Evolutionary conservation across 306 rosid genomes (phyloP).

Genomic region (Cucurbita ficifolia): DNA sequence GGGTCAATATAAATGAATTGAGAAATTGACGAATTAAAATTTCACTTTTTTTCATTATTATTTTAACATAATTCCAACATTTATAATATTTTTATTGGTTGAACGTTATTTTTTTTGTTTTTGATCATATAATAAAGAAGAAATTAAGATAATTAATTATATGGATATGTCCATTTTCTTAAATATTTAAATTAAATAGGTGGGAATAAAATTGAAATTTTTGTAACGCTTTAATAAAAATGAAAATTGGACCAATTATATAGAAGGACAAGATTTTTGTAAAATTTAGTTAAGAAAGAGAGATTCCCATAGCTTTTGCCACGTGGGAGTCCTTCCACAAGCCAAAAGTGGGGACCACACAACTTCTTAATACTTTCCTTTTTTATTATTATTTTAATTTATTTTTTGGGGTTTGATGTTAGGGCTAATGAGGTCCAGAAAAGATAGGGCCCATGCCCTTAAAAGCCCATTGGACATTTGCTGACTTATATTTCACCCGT

Average conservation of each 20-base stretch:
- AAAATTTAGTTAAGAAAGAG: not conserved
- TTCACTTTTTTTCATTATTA: too few species aligned
- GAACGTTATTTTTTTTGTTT: too few species aligned
- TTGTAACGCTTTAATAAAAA: too few species aligned
- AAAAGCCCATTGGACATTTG: not conserved
- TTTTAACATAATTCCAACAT: too few species aligned
- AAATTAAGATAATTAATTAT: too few species aligned
- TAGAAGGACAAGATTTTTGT: not conserved
- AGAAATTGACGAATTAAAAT: not conserved
- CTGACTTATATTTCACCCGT: not conserved
- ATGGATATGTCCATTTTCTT: too few species aligned
- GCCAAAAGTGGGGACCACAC: not conserved
- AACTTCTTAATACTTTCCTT: not conserved
- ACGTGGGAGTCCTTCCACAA: conserved; percentile 6
- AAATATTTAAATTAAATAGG: too few species aligned
- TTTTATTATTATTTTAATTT: not conserved
- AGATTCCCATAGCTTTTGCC: not conserved
- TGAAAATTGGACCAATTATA: not conserved
- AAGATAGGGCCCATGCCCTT: not conserved
- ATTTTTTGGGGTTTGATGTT: not conserved
- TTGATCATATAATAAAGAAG: too few species aligned
- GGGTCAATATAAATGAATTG: not conserved
- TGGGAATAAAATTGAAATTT: too few species aligned
- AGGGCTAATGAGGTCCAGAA: conserved; percentile 1
- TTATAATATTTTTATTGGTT: too few species aligned